phyloP scores from a whole-genome alignment of 1,284 basidiomycete species.

The Marasmius sp. region DNA sequence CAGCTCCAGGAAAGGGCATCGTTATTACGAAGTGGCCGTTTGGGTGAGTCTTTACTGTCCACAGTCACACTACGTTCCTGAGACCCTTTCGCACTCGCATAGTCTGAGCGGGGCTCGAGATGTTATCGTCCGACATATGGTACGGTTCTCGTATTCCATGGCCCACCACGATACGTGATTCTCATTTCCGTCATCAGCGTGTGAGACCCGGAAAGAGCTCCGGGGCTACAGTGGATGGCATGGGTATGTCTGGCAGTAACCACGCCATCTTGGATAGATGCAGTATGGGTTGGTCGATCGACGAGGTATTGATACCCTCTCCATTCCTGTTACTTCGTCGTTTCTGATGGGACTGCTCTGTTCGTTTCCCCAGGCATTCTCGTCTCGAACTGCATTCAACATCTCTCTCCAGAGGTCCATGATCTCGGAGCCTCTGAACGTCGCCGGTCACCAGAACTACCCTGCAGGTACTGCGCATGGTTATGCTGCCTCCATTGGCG shows the following conservation, averaged over 20 bases:
- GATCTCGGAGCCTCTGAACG: slow-evolving; percentile 10
- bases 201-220: background rate
- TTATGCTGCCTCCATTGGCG: slow-evolving; percentile 8
- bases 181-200: background rate
- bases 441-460: slow-evolving; percentile 9
- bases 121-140: slow-evolving; percentile 4
- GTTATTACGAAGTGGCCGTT: slow-evolving; percentile 1
- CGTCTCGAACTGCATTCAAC: slow-evolving; percentile 7
- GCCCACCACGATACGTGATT: background rate
- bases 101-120: slow-evolving; percentile 5
- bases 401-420: slow-evolving; percentile 8
- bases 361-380: background rate
- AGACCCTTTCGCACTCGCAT: background rate
- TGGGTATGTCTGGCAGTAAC: slow-evolving; percentile 8
- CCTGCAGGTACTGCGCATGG: slow-evolving; percentile 6
- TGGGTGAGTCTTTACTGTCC: background rate
- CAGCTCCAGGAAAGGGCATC: slow-evolving; percentile 10
- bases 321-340: background rate
- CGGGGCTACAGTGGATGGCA: slow-evolving; percentile 3
- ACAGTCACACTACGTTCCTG: background rate
- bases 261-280: slow-evolving; percentile 7
- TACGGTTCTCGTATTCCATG: background rate
- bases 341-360: background rate
- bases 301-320: background rate
- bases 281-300: slow-evolving; percentile 6